Percentiles rank a stretch among this genome's conserved stretches.
Conservation (phyloP, 495 filamentous ascomycete species). For the Neurospora sp. region DNA sequence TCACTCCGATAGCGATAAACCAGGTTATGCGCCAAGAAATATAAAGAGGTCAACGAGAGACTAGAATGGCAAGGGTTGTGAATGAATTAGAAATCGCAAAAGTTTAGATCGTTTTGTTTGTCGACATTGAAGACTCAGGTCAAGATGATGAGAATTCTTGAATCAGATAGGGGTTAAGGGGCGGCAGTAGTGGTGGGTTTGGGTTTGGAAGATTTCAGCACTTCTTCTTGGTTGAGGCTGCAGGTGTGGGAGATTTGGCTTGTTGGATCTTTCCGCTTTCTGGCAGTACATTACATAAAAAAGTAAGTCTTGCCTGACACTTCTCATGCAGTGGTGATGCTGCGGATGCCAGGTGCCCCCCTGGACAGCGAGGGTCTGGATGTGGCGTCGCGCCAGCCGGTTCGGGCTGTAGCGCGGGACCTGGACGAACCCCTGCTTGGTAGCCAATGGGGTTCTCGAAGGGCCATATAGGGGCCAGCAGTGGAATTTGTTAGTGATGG, state of each 20-base stretch:
- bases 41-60: slow-evolving; percentile 2
- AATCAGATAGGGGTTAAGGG: neutral
- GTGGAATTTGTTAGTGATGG: neutral
- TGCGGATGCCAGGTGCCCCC: slow-evolving; percentile 1
- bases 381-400: neutral
- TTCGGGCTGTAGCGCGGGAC: neutral
- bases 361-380: neutral
- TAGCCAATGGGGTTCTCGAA: neutral
- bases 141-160: neutral
- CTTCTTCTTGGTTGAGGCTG: neutral
- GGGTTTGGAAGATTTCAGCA: neutral
- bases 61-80: neutral
- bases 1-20: neutral
- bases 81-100: neutral
- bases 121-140: neutral
- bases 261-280: slow-evolving; percentile 3
- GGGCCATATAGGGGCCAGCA: neutral
- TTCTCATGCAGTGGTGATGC: slow-evolving; percentile 3
- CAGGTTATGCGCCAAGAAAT: neutral
- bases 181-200: neutral
- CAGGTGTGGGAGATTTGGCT: neutral
- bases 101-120: neutral
- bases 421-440: neutral
- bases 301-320: neutral
- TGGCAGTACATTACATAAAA: neutral